Evolutionary conservation across 1,284 basidiomycete species (phyloP), one percentile per base, ranked within the genome.

Genomic region (Phellopilus nigrolimitatus): DNA sequence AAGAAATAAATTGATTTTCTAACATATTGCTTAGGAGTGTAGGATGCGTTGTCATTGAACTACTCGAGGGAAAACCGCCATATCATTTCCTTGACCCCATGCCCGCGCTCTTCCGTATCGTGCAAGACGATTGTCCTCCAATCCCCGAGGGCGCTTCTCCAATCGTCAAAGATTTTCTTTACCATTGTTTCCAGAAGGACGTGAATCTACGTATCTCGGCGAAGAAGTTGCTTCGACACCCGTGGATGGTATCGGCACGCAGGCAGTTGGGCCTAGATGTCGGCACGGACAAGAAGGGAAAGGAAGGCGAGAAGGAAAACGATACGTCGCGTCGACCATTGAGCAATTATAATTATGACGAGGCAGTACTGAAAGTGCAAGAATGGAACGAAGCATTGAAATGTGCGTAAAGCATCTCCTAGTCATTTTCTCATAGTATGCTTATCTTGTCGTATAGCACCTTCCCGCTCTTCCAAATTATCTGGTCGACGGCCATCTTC

Each of bases 161-260:
- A 47, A 87, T 95, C 55, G 95, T 97, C 59, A 92, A 95, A 63
- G 94, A 98, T 68, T 99, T 98, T 62, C 74, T 99, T 7, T 88
- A 92, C 58, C 94, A 97, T 60, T 98, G 95, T 66, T 99, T 99
- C 68, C 95, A 98, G 72, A 98, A 98, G 68, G 95, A 98, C 64
- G 84, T 84, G 58, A 97, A 97, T 66, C 74, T 99, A 37, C 86
- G 95, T 19, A 87, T 98, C 58, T 88, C 90, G 0, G 95, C 95
- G 2, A 91, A 90, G 69, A 97, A 97, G 69, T 76, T 99, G 6
- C 73, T 97, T 27, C 79, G 80, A 59, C 95, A 99, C 63, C 91
- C 93, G 7, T 99, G 95, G 95, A 98, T 98, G 93, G 69, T 88
- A 21, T 79, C 87, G 0, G 86, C 91, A 6, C 79, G 85, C 61